Percentiles rank a stretch among this genome's conserved stretches.
Evolutionary conservation across 2,329 filamentous ascomycete genomes (phyloP).

Genomic region (Aspergillus luchuensis): DNA sequence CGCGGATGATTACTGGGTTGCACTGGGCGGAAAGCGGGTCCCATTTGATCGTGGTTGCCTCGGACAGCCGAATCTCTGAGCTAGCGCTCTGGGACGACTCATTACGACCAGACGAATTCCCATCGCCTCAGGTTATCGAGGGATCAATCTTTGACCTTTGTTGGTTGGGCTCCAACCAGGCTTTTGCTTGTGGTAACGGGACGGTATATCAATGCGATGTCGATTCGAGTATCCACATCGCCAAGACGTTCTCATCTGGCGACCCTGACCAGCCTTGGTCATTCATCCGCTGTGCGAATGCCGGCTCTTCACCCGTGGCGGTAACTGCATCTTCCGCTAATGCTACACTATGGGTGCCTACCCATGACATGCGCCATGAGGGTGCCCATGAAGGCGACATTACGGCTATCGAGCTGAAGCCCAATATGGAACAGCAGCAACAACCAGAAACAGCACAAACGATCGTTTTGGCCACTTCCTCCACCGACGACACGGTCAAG

Average conservation of each 20-base stretch:
- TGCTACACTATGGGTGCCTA: slow-evolving; percentile 49
- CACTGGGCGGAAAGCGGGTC: slow-evolving; percentile 45
- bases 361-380: slow-evolving; percentile 43
- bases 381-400: slow-evolving; percentile 46
- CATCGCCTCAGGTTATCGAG: slow-evolving; percentile 39
- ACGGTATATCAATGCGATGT: slow-evolving; percentile 44
- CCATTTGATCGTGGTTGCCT: slow-evolving; percentile 47
- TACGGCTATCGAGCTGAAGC: slow-evolving; percentile 46
- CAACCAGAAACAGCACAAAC: slow-evolving; percentile 18
- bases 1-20: slow-evolving; percentile 46
- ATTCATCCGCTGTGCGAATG: slow-evolving; percentile 41
- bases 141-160: slow-evolving; percentile 46
- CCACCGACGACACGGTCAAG: slow-evolving; percentile 48
- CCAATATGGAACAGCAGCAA: slow-evolving; percentile 26
- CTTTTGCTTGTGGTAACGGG: slow-evolving; percentile 45
- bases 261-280: slow-evolving; percentile 42
- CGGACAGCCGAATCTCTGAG: slow-evolving; percentile 44
- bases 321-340: slow-evolving; percentile 43
- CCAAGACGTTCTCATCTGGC: slow-evolving; percentile 37
- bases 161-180: slow-evolving; percentile 41
- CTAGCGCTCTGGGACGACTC: slow-evolving; percentile 49
- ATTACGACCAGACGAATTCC: slow-evolving; percentile 40
- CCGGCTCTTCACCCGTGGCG: slow-evolving; percentile 34
- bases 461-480: slow-evolving; percentile 48
- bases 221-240: slow-evolving; percentile 40